phyloP scores from a whole-genome alignment of 1,139 yeast species.

The Hemisphaericaspora xylofermentans region DNA sequence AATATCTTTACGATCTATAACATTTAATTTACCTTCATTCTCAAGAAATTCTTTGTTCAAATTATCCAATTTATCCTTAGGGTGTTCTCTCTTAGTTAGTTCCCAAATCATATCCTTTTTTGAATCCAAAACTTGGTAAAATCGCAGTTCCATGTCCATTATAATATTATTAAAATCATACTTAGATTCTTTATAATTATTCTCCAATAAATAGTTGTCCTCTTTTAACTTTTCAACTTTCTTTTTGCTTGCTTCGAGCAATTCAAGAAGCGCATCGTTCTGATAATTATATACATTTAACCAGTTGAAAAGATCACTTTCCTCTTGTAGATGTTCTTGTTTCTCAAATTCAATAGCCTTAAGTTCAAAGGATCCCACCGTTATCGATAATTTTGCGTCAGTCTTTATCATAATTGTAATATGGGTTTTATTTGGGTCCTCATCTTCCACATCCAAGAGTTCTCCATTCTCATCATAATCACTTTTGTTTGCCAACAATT shows the following conservation, averaged over 20 bases:
- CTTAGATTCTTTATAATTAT: conserved; percentile 19
- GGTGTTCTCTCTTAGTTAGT: conserved; percentile 13
- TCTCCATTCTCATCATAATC: conserved; percentile 10
- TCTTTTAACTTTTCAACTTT: conserved; percentile 12
- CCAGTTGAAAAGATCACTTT: conserved; percentile 29
- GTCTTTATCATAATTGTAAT: conserved; percentile 25
- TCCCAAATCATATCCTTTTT: conserved; percentile 40
- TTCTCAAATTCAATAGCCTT: conserved; percentile 17
- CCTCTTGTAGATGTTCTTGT: conserved; percentile 11
- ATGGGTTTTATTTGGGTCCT: conserved; percentile 4
- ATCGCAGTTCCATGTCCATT: conserved; percentile 36
- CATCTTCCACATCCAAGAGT: conserved; percentile 9
- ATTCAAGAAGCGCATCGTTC: conserved; percentile 14
- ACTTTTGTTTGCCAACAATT: conserved; percentile 6
- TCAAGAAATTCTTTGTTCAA: conserved; percentile 11
- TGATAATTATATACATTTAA: conserved; percentile 21
- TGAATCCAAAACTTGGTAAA: conserved; percentile 34
- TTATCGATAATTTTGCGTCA: conserved; percentile 22
- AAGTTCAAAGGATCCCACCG: conserved; percentile 24
- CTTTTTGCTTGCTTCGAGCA: conserved; percentile 6
- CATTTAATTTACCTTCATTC: conserved; percentile 11
- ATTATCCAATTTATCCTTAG: conserved; percentile 9
- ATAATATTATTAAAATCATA: conserved; percentile 28
- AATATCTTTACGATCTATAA: conserved; percentile 9
- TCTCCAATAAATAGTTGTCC: conserved; percentile 15